A percentile compares a stretch with the other conserved stretches of the same genome.
These are phyloP conservation scores for Spergularia azorica DNA, from an alignment of 179 eudicot genomes.

Conservation along the genomic window DNA sequence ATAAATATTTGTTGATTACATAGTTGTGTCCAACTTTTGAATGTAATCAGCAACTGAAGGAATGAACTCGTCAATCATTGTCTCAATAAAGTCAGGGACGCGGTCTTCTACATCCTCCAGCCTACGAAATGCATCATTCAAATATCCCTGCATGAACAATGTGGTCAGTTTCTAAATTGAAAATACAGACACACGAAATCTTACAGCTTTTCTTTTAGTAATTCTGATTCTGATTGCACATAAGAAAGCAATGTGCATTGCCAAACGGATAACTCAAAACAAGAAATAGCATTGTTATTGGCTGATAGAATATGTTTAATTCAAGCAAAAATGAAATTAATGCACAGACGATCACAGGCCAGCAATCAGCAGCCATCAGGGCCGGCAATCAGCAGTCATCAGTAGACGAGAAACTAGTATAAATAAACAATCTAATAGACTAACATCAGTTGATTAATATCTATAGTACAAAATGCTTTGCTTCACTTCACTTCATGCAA, in stretches of 20 bases:
- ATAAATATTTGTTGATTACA: background rate
- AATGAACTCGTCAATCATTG: no score
- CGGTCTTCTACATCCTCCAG: background rate
- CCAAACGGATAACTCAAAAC: background rate
- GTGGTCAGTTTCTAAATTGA: background rate
- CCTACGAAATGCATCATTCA: conserved; percentile 1
- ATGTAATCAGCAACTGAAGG: background rate
- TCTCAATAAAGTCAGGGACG: no score
- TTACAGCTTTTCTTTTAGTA: background rate
- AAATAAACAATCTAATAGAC: background rate
- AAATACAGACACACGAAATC: background rate
- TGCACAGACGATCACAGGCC: background rate
- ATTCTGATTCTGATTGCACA: background rate
- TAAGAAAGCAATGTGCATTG: background rate
- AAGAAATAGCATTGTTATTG: background rate
- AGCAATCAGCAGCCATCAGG: no score
- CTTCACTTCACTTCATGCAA: background rate
- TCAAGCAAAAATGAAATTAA: background rate
- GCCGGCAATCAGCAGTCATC: background rate
- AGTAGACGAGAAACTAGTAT: background rate
- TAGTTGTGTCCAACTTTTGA: background rate
- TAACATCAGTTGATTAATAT: background rate
- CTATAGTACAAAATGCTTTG: background rate
- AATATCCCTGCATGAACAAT: conserved; percentile 14
- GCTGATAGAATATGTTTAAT: background rate